Evolutionary conservation across 441 rosid genomes (phyloP).

Genomic region (Populus trichocarpa): DNA sequence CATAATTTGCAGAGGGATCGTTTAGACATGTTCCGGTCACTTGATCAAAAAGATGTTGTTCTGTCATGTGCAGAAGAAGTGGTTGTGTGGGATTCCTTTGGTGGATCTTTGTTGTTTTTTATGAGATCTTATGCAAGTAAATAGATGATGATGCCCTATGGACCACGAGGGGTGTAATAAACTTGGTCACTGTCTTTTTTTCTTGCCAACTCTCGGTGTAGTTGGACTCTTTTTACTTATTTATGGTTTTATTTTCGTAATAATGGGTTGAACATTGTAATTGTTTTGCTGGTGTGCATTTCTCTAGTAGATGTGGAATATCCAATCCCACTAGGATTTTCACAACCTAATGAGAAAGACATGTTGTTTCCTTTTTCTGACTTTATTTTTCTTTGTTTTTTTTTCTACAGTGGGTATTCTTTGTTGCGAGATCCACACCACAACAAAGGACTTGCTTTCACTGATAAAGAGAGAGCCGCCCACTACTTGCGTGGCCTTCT

Average conservation of each 20-base stretch:
- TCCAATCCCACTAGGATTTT: neutral
- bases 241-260: neutral
- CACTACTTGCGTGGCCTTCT: constrained; percentile 91
- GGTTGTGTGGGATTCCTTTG: neutral
- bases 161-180: too few relatives aligned
- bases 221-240: too few relatives aligned
- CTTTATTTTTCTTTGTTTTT: neutral
- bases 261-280: neutral
- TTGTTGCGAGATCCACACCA: constrained; percentile 88
- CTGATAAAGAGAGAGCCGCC: constrained; percentile 76
- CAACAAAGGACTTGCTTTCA: constrained; percentile 92
- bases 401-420: constrained; percentile 62
- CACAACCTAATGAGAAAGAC: neutral
- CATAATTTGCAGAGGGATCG: neutral
- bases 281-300: neutral
- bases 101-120: neutral
- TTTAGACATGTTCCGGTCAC: neutral
- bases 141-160: too few relatives aligned
- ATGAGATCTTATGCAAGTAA: too few relatives aligned
- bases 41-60: neutral
- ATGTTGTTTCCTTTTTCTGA: neutral
- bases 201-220: neutral
- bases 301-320: neutral
- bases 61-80: neutral
- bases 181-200: neutral